Evolutionary conservation across 352 stramenopile species (phyloP).

Genomic region (Globisporangium nagaii): DNA sequence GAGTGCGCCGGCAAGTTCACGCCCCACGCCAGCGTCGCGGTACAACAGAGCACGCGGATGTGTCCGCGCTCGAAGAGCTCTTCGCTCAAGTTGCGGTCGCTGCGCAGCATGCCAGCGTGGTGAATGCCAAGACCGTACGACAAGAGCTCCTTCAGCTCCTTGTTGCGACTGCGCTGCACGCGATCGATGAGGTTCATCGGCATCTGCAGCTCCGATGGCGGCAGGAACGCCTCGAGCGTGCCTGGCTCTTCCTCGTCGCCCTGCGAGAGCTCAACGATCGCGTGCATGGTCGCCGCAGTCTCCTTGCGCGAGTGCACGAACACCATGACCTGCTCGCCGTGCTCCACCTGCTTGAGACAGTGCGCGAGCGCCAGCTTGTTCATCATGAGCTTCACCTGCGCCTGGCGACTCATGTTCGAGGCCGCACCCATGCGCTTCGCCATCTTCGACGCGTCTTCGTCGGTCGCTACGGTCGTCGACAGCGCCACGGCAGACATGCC

Average conservation of each 20-base stretch:
- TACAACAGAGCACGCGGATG: slow-evolving; percentile 98
- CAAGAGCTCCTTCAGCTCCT: slow-evolving; percentile 94
- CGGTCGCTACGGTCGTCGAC: slow-evolving; percentile 34
- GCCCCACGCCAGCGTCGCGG: slow-evolving; percentile 98
- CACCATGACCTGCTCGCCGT: slow-evolving; percentile 94
- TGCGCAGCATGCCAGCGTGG: slow-evolving; percentile 97
- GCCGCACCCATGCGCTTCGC: slow-evolving; percentile 23
- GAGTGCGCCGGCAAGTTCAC: slow-evolving; percentile 98
- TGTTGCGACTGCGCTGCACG: slow-evolving; percentile 92
- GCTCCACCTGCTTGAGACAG: slow-evolving; percentile 57
- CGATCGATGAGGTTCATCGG: slow-evolving; percentile 48
- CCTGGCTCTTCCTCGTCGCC: slow-evolving; percentile 53
- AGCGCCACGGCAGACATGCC: slow-evolving; percentile 41
- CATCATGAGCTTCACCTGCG: slow-evolving; percentile 76
- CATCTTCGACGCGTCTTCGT: slow-evolving; percentile 39
- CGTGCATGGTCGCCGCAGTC: slow-evolving; percentile 93
- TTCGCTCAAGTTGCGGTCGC: slow-evolving; percentile 94
- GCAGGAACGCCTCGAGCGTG: slow-evolving; percentile 54
- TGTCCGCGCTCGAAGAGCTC: slow-evolving; percentile 96
- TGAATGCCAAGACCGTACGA: slow-evolving; percentile 95
- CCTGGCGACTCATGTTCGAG: slow-evolving; percentile 47
- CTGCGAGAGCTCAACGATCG: slow-evolving; percentile 87
- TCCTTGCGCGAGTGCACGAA: slow-evolving; percentile 99
- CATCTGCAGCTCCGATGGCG: slow-evolving; percentile 50
- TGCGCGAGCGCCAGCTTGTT: slow-evolving; percentile 79